Percentiles rank a stretch among this genome's conserved stretches.
These are phyloP conservation scores for Bruguiera sexangula DNA, from an alignment of 345 rosid species.

Conservation along the genomic window DNA sequence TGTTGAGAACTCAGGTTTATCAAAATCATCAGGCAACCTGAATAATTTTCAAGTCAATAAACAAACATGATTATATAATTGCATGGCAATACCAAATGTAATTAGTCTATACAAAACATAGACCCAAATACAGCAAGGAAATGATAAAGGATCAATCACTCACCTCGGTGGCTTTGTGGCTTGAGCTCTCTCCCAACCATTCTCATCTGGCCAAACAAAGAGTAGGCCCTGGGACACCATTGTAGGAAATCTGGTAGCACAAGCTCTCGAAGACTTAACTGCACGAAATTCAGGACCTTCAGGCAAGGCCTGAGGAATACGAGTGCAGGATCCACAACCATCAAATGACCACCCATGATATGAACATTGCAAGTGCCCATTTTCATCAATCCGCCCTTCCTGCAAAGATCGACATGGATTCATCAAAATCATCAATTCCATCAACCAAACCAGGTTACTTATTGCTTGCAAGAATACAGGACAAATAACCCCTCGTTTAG, in stretches of 20 bases:
- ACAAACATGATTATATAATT: constrained; percentile 3
- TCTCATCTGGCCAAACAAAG: constrained; percentile 96
- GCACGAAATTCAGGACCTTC: constrained; percentile 98
- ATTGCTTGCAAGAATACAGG: not conserved
- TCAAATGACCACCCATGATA: constrained; percentile 96
- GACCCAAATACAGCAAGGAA: constrained; percentile 5
- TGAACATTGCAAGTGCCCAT: constrained; percentile 94
- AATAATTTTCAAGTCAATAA: constrained; percentile 11
- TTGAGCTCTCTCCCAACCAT: constrained; percentile 79
- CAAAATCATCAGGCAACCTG: constrained; percentile 90
- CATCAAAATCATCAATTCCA: constrained; percentile 6
- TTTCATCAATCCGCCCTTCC: constrained; percentile 97
- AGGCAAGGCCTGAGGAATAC: constrained; percentile 79
- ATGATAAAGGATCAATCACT: constrained; percentile 31
- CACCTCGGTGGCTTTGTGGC: constrained; percentile 73
- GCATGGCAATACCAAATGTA: not conserved
- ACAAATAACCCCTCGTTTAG: not conserved
- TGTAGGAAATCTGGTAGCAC: constrained; percentile 74
- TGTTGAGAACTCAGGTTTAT: constrained; percentile 76
- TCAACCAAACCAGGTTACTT: not conserved
- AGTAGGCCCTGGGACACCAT: constrained; percentile 94
- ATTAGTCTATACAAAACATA: not conserved
- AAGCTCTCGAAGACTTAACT: constrained; percentile 70
- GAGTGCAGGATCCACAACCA: constrained; percentile 86
- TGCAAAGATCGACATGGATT: constrained; percentile 22